These are phyloP conservation scores for Yamadazyma tumulicola DNA, from an alignment of 805 yeast genomes.

Conservation along the genomic window DNA sequence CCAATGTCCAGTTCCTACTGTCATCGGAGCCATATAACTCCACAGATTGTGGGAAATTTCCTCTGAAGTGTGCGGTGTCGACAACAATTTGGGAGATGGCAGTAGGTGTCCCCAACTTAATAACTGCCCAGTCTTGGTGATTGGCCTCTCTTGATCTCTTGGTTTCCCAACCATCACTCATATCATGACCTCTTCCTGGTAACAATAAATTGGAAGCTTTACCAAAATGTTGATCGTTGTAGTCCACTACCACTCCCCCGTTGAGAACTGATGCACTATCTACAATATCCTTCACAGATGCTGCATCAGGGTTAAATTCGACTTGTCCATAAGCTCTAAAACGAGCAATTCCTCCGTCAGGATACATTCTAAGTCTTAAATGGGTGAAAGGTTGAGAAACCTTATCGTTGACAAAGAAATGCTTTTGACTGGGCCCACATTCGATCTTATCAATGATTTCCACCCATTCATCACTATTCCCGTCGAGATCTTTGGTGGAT, in stretches of 20 bases:
- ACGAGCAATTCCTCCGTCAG: constrained; percentile 97
- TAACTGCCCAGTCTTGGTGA: constrained; percentile 89
- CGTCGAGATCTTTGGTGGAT: constrained; percentile 35
- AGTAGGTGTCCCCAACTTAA: constrained; percentile 69
- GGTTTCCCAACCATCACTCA: constrained; percentile 99
- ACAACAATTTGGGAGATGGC: constrained; percentile 59
- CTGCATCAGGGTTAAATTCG: constrained; percentile 58
- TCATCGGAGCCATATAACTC: constrained; percentile 60
- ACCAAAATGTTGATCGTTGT: constrained; percentile 93
- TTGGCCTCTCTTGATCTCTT: constrained; percentile 78
- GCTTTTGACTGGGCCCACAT: constrained; percentile 88
- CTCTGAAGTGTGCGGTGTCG: constrained; percentile 93
- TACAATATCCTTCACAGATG: constrained; percentile 26
- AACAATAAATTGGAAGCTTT: constrained; percentile 82
- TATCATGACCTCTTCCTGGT: constrained; percentile 93
- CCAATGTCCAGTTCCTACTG: constrained; percentile 54
- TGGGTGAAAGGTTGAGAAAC: constrained; percentile 73
- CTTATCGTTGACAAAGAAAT: constrained; percentile 64
- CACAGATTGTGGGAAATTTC: constrained; percentile 86
- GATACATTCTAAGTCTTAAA: constrained; percentile 85
- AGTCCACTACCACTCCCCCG: constrained; percentile 85
- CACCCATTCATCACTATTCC: constrained; percentile 58
- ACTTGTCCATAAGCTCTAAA: constrained; percentile 87
- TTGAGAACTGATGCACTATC: constrained; percentile 80
- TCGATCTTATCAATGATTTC: constrained; percentile 62